Evolutionary conservation across 2,329 filamentous ascomycete genomes (phyloP), one percentile per base, ranked within the genome.

Genomic region (Colletotrichum caudatum): DNA sequence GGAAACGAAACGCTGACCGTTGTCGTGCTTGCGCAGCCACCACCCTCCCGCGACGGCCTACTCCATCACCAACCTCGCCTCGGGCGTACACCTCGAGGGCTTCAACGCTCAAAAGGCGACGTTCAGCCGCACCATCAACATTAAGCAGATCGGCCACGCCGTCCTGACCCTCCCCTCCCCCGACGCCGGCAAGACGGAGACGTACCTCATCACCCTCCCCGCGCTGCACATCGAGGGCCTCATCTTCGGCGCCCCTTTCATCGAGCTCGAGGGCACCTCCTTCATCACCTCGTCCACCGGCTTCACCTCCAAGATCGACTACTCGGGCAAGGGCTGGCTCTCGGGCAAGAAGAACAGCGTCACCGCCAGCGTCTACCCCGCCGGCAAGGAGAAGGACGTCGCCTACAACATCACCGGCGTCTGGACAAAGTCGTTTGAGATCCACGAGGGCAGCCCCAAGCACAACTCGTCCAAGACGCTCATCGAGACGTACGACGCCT

Each of bases 101-200:
- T 98, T 97, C 84, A 98, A 98, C 78, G 95, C 93, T 20, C 96
- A 98, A 80, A 98, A 97, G 82, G 95, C 95, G 5, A 97, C 94
- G 20, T 98, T 99, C 82, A 93, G 93, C 74, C 92, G 92, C 76
- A 97, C 95, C 56, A 98, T 98, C 81, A 93, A 95, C 78, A 92
- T 99, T 79, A 97, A 97, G 87, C 94, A 97, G 84, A 92, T 97
- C 76, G 95, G 95, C 46, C 95, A 98, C 79, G 95, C 95, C 51
- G 85, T 97, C 44, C 87, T 95, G 74, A 93, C 93, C 61, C 84
- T 98, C 71, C 92, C 93, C 14, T 76, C 83, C 39, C 82, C 82
- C 35, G 76, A 75, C 54, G 76, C 77, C 71, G 75, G 80, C 70
- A 81, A 84, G 73, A 77, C 79, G 37, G 93, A 96, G 79, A 91